phyloP scores from a whole-genome alignment of 1,139 yeast genomes.

The Pichia sp. region DNA sequence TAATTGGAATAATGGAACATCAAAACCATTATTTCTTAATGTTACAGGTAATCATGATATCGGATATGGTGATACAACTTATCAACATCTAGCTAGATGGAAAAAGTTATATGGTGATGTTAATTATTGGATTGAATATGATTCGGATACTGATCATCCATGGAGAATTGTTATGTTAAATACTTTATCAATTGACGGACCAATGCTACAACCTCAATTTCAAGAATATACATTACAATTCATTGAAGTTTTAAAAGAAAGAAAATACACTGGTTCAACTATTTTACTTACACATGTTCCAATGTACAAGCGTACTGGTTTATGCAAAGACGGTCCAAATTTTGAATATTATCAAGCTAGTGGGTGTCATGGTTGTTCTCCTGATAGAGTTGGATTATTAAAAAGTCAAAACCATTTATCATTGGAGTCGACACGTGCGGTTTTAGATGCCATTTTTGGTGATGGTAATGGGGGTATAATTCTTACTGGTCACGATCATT shows the following conservation, averaged over 20 bases:
- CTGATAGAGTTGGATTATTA: slow-evolving; percentile 61
- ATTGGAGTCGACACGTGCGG: slow-evolving; percentile 55
- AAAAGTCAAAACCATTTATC: slow-evolving; percentile 86
- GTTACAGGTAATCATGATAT: slow-evolving; percentile 94
- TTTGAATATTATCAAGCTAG: slow-evolving; percentile 55
- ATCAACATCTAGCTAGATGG: slow-evolving; percentile 83
- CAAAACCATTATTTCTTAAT: slow-evolving; percentile 61
- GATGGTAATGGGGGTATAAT: slow-evolving; percentile 66
- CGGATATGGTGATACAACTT: slow-evolving; percentile 94
- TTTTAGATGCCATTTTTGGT: slow-evolving; percentile 58
- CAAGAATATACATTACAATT: slow-evolving; percentile 66
- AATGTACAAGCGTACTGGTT: slow-evolving; percentile 68
- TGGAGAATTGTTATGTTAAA: slow-evolving; percentile 86
- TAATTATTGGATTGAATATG: slow-evolving; percentile 71
- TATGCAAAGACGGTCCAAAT: slow-evolving; percentile 83
- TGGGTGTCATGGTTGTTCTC: slow-evolving; percentile 41
- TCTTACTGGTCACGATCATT: slow-evolving; percentile 94
- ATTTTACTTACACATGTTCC: slow-evolving; percentile 87
- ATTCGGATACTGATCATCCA: slow-evolving; percentile 53
- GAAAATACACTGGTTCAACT: slow-evolving; percentile 68
- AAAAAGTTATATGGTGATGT: slow-evolving; percentile 71
- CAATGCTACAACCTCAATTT: slow-evolving; percentile 72
- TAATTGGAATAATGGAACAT: slow-evolving; percentile 50
- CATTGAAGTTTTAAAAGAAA: slow-evolving; percentile 46
- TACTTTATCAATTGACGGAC: slow-evolving; percentile 82